Base-by-base conservation (phyloP, 2,329 filamentous ascomycete species). In the Cercospora zeina region DNA sequence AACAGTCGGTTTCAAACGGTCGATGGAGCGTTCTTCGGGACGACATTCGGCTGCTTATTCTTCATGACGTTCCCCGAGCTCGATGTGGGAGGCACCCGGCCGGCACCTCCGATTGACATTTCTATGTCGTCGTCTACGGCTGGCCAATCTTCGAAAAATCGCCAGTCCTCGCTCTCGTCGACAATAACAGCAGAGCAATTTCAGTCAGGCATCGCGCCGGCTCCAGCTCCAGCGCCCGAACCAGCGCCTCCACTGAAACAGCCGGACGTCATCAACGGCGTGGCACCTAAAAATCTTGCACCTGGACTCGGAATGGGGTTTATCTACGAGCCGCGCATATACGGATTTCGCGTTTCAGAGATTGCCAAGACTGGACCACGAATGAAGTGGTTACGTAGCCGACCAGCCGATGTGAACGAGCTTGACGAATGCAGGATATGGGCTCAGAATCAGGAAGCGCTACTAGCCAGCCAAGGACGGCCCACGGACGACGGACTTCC, bases 41-140 rank as follows among this genome's bases (percentile, higher is more conserved):
- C 95, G 58, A 99, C 95, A 0, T 99, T 99, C 76, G 93, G 93
- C 65, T 92, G 92, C 50, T 86, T 99, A 63, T 99, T 99, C 80
- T 91, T 99, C 75, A 93, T 99, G 82, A 99, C 93, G 39, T 99
- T 97, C 77, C 93, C 95, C 36, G 95, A 99, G 74, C 89, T 97
- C 73, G 92, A 97, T 70, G 86, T 97, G 63, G 82, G 81, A 72
- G 76, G 76, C 63, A 65, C 61, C 45, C 66, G 47, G 61, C 62
- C 64, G 30, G 58, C 60, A 31, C 62, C 63, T 33, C 58, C 36
- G 37, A 49, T 59, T 30, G 61, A 59, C 2, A 45, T 54, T 24
- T 62, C 62, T 42, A 49, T 62, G 16, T 54, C 59, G 30, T 65
- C 64, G 31, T 59, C 64, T 45, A 65, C 62, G 59, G 63, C 58